phyloP scores from a whole-genome alignment of 345 rosid genomes.

The Eucalyptus curtisii region DNA sequence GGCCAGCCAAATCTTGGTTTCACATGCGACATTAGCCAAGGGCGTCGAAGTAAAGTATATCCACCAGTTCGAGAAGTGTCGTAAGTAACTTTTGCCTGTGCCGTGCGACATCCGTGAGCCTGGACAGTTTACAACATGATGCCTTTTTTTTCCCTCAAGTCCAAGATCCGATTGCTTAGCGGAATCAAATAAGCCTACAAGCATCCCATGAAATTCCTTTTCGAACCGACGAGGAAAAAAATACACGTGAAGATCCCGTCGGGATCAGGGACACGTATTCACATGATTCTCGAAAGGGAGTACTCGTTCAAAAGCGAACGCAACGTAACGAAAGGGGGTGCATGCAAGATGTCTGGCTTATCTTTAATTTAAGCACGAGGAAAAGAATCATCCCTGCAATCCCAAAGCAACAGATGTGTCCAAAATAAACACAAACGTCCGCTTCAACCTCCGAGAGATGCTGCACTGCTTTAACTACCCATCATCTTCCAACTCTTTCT shows the following conservation, averaged over 20 bases:
- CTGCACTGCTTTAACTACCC: not conserved
- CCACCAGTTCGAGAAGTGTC: not conserved
- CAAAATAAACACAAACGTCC: not conserved
- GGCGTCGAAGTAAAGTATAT: not conserved
- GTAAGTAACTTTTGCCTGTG: not conserved
- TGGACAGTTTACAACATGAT: not conserved
- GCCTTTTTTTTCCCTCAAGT: not conserved
- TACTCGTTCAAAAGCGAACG: not conserved
- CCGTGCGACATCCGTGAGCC: not conserved
- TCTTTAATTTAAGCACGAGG: not conserved
- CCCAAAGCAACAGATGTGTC: not conserved
- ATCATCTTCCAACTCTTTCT: not conserved
- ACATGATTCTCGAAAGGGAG: not conserved
- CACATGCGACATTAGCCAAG: not conserved
- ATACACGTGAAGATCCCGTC: not conserved
- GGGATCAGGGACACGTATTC: not conserved
- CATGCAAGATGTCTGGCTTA: not conserved
- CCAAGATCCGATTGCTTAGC: not conserved
- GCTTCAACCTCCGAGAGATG: constrained; percentile 18
- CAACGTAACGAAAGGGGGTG: not conserved
- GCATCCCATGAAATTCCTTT: not conserved
- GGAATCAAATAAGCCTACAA: not conserved
- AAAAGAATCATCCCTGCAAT: not conserved
- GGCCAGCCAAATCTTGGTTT: too few relatives aligned
- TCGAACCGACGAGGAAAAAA: not conserved